phyloP scores from a whole-genome alignment of 441 rosid species.

The Viola pubescens region DNA sequence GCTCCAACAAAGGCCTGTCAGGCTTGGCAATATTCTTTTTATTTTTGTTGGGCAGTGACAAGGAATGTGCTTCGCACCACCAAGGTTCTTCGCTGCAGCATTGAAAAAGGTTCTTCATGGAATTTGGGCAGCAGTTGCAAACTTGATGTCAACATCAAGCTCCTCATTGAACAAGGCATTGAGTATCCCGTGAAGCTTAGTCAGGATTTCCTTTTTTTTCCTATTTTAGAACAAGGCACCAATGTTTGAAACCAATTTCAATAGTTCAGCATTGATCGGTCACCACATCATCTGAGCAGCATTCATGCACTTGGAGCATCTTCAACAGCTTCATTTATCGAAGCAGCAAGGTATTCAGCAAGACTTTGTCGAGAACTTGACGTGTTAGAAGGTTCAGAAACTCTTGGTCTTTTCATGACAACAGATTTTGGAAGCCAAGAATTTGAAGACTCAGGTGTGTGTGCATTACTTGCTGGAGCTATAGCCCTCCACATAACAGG shows the following conservation, averaged over 20 bases:
- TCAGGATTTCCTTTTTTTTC: not conserved
- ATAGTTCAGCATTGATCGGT: not conserved
- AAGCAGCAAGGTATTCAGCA: conserved; percentile 73
- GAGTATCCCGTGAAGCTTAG: not conserved
- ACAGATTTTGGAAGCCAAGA: conserved; percentile 62
- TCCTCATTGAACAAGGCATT: no score
- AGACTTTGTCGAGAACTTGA: conserved; percentile 48
- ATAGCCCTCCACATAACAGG: conserved; percentile 52
- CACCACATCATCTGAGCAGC: not conserved
- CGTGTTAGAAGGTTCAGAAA: conserved; percentile 37
- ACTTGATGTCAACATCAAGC: not conserved
- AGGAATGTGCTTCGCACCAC: not conserved
- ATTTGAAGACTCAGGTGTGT: conserved; percentile 23
- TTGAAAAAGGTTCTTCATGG: not conserved
- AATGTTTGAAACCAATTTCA: not conserved
- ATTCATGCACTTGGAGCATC: conserved; percentile 28
- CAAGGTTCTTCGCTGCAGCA: not conserved
- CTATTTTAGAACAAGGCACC: not conserved
- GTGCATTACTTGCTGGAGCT: conserved; percentile 21
- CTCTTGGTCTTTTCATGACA: conserved; percentile 32
- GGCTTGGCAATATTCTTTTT: not conserved
- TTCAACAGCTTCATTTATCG: conserved; percentile 50
- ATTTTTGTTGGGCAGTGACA: not conserved
- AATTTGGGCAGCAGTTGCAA: not conserved
- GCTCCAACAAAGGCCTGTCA: not conserved